phyloP scores from a whole-genome alignment of 495 filamentous ascomycete species.

The Aspergillus asperescens region DNA sequence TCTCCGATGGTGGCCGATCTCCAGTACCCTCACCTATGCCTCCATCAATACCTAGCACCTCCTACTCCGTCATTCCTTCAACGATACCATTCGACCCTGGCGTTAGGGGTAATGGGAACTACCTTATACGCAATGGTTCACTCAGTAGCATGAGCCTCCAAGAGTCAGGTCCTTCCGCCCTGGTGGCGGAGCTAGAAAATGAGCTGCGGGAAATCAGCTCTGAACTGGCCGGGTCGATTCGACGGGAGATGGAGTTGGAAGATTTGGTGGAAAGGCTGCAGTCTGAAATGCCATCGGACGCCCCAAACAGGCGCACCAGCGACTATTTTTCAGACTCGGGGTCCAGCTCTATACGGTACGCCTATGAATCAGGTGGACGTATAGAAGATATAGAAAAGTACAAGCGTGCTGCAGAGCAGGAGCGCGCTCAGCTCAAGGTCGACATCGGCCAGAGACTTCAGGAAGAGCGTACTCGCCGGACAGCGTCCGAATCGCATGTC shows the following conservation, averaged over 20 bases:
- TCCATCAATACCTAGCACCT: slow-evolving; percentile 38
- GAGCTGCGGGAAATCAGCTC: slow-evolving; percentile 89
- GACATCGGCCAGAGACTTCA: slow-evolving; percentile 78
- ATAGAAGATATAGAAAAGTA: slow-evolving; percentile 80
- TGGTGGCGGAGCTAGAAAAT: slow-evolving; percentile 72
- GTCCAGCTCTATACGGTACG: slow-evolving; percentile 73
- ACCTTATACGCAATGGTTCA: slow-evolving; percentile 32
- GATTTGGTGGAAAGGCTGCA: slow-evolving; percentile 86
- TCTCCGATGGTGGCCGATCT: slow-evolving; percentile 58
- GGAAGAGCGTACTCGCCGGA: slow-evolving; percentile 70
- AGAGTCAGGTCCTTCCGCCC: slow-evolving; percentile 48
- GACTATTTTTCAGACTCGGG: slow-evolving; percentile 98
- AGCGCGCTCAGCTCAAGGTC: slow-evolving; percentile 80
- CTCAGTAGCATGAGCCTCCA: slow-evolving; percentile 37
- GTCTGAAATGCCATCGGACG: slow-evolving; percentile 53
- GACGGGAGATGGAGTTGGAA: slow-evolving; percentile 93
- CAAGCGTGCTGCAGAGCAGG: slow-evolving; percentile 80
- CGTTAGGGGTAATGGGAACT: slow-evolving; percentile 36
- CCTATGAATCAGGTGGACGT: slow-evolving; percentile 57
- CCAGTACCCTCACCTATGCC: slow-evolving; percentile 55
- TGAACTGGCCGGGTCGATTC: slow-evolving; percentile 87
- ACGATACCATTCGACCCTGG: slow-evolving; percentile 39
- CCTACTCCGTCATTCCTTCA: slow-evolving; percentile 31
- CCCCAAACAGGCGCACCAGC: slow-evolving; percentile 69
- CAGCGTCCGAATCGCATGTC: slow-evolving; percentile 74